Evolutionary conservation across 139 green algal species (phyloP), one percentile per base, ranked within the genome.

Genomic region (Coccomyxa sp.): DNA sequence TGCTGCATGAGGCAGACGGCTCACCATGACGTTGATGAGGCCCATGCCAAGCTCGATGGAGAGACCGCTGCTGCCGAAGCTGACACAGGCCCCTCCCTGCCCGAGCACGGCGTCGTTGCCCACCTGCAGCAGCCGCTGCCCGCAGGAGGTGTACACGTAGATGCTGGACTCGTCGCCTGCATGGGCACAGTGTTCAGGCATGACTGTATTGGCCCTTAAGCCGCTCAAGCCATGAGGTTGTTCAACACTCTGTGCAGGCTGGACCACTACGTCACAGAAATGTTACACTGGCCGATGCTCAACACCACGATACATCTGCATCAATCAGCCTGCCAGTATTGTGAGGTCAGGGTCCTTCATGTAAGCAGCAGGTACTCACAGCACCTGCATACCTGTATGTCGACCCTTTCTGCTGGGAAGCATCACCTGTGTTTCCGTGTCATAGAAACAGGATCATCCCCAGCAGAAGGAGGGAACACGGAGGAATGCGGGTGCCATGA

Each of bases 11-110:
- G n/a, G n/a, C n/a, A n/a, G n/a, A n/a, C n/a, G n/a, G n/a, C n/a
- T n/a, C n/a, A n/a, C n/a, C n/a, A n/a, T 58, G 24, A 76, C 22
- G 0, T 27, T 76, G 31, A 76, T 37, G 8, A 7, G 10, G 24
- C 8, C 22, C 7, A 27, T 24, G 18, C 39, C 39, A 9, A 76
- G 6, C 39, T 36, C 22, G 0, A 76, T 34, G 38, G 38, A 16
- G 38, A 76, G 16, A 8, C 71, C 24, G 71, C 14, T 58, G 71
- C 38, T 58, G 38, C 71, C 39, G 58, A 76, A 76, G 38, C 34
- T 27, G 18, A 36, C 22, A 35, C 71, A 76, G 7, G 71, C 34
- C 18, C 27, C 50, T 1, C 50, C 50, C 50, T 7, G 50, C 18
- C 50, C 50, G 18, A 64, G 5, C 2, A 31, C 50, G 22, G 50